phyloP scores from a whole-genome alignment of 805 yeast genomes.

The Nakazawaea ernobii region DNA sequence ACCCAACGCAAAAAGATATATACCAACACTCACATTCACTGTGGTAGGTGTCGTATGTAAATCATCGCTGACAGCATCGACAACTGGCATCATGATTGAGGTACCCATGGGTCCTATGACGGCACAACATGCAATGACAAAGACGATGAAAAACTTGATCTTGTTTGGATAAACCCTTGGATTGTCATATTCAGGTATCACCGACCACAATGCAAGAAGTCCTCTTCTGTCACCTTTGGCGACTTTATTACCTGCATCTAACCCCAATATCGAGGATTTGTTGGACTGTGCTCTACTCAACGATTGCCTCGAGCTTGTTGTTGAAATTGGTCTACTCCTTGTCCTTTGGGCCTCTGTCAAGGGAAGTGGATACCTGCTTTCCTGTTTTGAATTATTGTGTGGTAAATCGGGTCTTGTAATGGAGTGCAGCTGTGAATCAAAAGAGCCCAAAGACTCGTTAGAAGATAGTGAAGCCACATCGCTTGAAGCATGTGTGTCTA shows the following conservation, averaged over 20 bases:
- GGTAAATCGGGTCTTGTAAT: too few species aligned
- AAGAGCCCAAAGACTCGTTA: too few species aligned
- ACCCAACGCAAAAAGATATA: conserved; percentile 69
- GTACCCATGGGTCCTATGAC: conserved; percentile 88
- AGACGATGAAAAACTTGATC: conserved; percentile 50
- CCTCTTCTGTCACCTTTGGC: conserved; percentile 51
- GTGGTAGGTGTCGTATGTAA: conserved; percentile 51
- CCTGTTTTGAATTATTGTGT: too few species aligned
- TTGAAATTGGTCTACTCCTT: too few species aligned
- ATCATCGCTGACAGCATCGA: conserved; percentile 48
- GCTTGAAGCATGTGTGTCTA: too few species aligned
- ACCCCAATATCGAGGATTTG: conserved; percentile 11
- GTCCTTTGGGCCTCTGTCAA: too few species aligned
- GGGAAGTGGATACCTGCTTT: too few species aligned
- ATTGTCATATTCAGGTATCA: conserved; percentile 68
- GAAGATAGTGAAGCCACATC: too few species aligned
- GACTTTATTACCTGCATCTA: conserved; percentile 24
- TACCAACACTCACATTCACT: conserved; percentile 77
- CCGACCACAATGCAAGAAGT: conserved; percentile 39
- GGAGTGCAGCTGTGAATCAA: too few species aligned
- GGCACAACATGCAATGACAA: conserved; percentile 67
- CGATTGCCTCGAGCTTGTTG: too few species aligned
- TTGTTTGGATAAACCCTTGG: conserved; percentile 54
- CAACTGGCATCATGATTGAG: conserved; percentile 75
- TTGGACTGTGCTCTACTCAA: background rate